Evolutionary conservation across 2,329 filamentous ascomycete genomes (phyloP), one percentile per base, ranked within the genome.

Genomic region (Colletotrichum aenigma): DNA sequence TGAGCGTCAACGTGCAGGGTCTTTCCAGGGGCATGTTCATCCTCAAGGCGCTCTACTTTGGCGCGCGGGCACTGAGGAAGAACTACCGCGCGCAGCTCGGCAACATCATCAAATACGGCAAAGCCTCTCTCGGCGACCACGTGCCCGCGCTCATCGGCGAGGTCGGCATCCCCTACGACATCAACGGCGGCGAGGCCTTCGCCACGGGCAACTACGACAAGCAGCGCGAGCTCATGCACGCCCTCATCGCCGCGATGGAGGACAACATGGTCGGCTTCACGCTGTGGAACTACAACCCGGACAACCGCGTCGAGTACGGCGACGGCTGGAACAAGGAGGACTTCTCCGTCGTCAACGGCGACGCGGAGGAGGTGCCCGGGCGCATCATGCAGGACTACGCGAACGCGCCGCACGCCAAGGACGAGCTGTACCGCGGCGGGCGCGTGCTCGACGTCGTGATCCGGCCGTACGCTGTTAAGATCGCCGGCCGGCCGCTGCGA

Each of bases 251-350:
- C 1, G 85, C 82, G 24, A 87, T 87, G 85, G 85, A 87, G 77
- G 82, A 86, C 68, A 77, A 82, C 79, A 67, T 81, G 48, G 80
- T 85, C 13, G 83, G 81, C 4, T 85, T 86, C 18, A 86, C 85
- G 0, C 76, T 86, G 7, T 85, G 85, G 80, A 86, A 87, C 70
- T 85, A 85, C 58, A 86, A 86, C 61, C 84, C 84, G 0, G 81
- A 83, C 43, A 86, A 85, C 67, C 77, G 81, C 6, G 80, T 83
- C 36, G 83, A 84, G 76, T 84, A 84, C 10, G 85, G 85, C 0
- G 85, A 87, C 13, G 84, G 85, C 2, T 87, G 85, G 85, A 87
- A 87, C 71, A 85, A 83, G 70, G 85, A 87, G 71, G 85, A 87
- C 61, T 87, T 87, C 66, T 87, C 85, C 0, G 78, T 87, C 28